A percentile compares a stretch with the other conserved stretches of the same genome.
Evolutionary conservation across 2,329 filamentous ascomycete genomes (phyloP).

Genomic region (Penicillium fuscoglaucum): DNA sequence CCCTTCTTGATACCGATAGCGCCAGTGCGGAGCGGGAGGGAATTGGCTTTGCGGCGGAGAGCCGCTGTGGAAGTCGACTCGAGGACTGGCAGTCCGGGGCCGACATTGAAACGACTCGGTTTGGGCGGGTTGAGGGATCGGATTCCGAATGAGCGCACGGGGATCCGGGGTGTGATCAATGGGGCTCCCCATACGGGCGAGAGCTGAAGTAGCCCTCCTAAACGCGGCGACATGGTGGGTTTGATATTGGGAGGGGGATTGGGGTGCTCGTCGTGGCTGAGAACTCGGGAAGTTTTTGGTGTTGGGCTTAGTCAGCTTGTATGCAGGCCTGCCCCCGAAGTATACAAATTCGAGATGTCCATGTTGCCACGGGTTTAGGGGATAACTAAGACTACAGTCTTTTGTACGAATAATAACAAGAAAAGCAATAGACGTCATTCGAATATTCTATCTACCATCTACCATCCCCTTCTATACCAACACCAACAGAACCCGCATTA

Average conservation of each 20-base stretch:
- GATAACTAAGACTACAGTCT: neutral
- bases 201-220: constrained; percentile 34
- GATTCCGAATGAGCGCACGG: constrained; percentile 52
- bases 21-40: constrained; percentile 70
- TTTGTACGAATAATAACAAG: neutral
- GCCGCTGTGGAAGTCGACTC: constrained; percentile 59
- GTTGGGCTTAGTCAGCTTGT: constrained; percentile 17
- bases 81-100: constrained; percentile 53
- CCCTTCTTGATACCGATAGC: constrained; percentile 88
- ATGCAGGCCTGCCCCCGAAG: neutral
- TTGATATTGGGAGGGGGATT: constrained; percentile 4
- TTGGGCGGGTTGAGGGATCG: constrained; percentile 58
- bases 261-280: constrained; percentile 2
- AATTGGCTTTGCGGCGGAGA: constrained; percentile 58
- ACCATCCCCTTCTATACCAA: neutral
- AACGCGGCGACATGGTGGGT: constrained; percentile 38
- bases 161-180: constrained; percentile 23
- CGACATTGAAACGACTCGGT: constrained; percentile 55
- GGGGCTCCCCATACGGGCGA: constrained; percentile 23
- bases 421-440: neutral
- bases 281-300: constrained; percentile 24
- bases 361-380: neutral
- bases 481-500: neutral
- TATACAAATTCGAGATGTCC: neutral
- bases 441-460: neutral